Conservation (phyloP, 1,284 basidiomycete species). For the Ustilago loliicola region DNA sequence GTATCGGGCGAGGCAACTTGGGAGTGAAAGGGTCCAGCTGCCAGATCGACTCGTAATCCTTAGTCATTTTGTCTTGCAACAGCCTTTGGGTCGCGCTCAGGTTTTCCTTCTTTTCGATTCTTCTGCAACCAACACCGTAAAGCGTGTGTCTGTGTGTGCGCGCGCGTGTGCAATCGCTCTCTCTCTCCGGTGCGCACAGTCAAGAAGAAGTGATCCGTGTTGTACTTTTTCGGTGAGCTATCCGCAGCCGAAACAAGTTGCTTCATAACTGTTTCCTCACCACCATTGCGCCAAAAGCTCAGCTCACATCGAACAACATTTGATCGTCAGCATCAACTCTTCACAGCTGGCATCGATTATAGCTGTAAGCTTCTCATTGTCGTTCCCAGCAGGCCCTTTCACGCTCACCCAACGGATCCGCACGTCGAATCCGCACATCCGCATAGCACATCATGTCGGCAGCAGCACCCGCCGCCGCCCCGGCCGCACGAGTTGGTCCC, state of each 20-base stretch:
- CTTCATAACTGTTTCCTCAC: neutral
- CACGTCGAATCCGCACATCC: neutral
- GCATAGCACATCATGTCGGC: slow-evolving; percentile 35
- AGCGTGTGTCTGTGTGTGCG: slow-evolving; percentile 1
- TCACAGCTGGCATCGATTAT: neutral
- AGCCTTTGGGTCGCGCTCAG: slow-evolving; percentile 5
- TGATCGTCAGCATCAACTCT: neutral
- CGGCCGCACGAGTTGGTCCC: slow-evolving; percentile 33
- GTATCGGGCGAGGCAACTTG: neutral
- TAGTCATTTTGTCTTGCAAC: slow-evolving; percentile 21
- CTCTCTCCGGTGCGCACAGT: neutral
- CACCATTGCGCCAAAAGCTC: slow-evolving; percentile 6
- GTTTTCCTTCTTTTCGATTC: slow-evolving; percentile 44
- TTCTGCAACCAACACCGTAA: slow-evolving; percentile 27
- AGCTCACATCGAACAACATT: neutral
- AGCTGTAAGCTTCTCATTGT: neutral
- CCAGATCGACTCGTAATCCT: slow-evolving; percentile 7
- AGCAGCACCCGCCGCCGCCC: slow-evolving; percentile 46
- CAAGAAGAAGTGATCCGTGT: slow-evolving; percentile 1
- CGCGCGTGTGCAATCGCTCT: slow-evolving; percentile 16
- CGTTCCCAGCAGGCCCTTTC: neutral
- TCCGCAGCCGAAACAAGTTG: neutral
- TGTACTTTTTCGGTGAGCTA: neutral
- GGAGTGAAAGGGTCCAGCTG: slow-evolving; percentile 15
- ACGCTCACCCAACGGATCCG: neutral